Conservation (phyloP, 2,329 filamentous ascomycete species). For the Phaeosphaeria sp. region DNA sequence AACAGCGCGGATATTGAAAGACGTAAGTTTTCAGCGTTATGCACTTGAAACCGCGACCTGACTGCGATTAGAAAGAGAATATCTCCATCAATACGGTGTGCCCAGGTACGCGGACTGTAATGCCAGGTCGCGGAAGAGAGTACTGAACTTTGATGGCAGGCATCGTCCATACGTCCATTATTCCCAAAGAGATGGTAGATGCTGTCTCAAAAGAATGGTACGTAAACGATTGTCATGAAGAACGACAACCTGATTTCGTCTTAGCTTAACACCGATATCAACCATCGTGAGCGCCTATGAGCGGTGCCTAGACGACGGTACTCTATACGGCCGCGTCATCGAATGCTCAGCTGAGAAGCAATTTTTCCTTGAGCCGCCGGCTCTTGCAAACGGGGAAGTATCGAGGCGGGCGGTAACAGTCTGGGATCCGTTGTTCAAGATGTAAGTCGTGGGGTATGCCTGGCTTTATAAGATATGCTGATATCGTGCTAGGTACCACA, state of each 20-base stretch:
- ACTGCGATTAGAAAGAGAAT: constrained; percentile 51
- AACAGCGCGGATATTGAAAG: constrained; percentile 28
- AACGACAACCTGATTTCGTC: constrained; percentile 2
- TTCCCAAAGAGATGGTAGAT: constrained; percentile 37
- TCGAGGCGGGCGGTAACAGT: constrained; percentile 55
- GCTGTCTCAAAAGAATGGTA: constrained; percentile 34
- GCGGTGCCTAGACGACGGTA: constrained; percentile 55
- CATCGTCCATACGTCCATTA: constrained; percentile 52
- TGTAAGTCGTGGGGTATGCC: constrained; percentile 19
- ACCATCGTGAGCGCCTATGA: constrained; percentile 58
- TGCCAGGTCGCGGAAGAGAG: background rate
- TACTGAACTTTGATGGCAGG: constrained; percentile 29
- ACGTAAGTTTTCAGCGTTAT: constrained; percentile 10
- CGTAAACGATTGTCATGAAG: constrained; percentile 1
- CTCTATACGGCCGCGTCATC: constrained; percentile 52
- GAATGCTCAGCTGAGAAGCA: constrained; percentile 55
- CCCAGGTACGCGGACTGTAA: constrained; percentile 32
- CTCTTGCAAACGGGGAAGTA: constrained; percentile 50
- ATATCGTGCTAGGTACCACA: constrained; percentile 42
- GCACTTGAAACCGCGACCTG: background rate
- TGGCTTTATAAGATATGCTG: constrained; percentile 1
- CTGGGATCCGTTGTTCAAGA: constrained; percentile 59
- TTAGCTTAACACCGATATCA: constrained; percentile 42
- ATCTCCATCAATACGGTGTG: constrained; percentile 59
- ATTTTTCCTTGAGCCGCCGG: constrained; percentile 47